These are phyloP conservation scores for Zygosaccharomyces bailii DNA, from an alignment of 805 yeast species.

Conservation along the genomic window DNA sequence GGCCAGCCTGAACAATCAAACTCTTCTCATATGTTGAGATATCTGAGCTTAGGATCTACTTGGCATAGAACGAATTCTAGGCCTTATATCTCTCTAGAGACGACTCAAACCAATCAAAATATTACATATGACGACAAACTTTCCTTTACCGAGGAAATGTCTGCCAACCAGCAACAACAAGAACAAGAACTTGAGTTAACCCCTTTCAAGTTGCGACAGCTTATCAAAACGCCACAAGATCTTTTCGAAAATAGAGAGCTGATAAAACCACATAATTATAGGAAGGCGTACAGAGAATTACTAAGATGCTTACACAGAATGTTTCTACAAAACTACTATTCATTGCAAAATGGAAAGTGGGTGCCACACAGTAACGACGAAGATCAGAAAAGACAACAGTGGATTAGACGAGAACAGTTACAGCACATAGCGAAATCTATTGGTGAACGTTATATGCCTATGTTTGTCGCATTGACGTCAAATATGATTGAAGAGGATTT, in stretches of 20 bases:
- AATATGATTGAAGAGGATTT: constrained; percentile 68
- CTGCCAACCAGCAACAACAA: background rate
- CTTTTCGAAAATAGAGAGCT: constrained; percentile 18
- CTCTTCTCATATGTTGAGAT: constrained; percentile 14
- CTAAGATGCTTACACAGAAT: constrained; percentile 17
- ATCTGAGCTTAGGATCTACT: constrained; percentile 10
- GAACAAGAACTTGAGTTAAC: constrained; percentile 12
- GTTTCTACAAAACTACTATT: constrained; percentile 14
- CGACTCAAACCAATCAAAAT: constrained; percentile 9
- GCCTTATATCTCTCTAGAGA: constrained; percentile 26
- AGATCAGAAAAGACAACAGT: background rate
- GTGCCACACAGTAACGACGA: constrained; percentile 3
- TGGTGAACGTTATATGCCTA: constrained; percentile 59
- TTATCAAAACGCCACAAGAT: constrained; percentile 25
- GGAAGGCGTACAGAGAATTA: constrained; percentile 21
- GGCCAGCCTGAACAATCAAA: constrained; percentile 5
- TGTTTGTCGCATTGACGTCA: constrained; percentile 73
- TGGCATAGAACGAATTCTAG: constrained; percentile 18
- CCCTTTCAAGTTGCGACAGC: constrained; percentile 23
- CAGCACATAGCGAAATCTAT: constrained; percentile 41
- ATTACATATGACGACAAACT: constrained; percentile 3
- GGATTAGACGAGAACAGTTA: constrained; percentile 23
- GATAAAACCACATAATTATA: constrained; percentile 28
- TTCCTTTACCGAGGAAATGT: background rate
- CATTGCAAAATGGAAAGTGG: background rate